Evolutionary conservation across 129 eudicot species (phyloP), one percentile per base, ranked within the genome.

Genomic region (Chrysanthemum makinoi): DNA sequence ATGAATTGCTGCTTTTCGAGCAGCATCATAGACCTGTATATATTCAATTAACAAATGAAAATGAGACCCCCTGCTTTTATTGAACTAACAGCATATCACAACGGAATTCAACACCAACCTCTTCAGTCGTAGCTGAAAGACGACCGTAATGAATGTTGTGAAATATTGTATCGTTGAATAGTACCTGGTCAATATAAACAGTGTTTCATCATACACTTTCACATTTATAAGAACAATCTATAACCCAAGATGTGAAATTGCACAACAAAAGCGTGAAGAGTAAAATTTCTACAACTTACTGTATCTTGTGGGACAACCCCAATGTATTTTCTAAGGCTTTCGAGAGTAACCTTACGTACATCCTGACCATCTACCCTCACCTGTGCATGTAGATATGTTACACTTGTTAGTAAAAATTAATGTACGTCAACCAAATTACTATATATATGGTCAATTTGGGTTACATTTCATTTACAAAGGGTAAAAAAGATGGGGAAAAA

Each of bases 271-370:
- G 11, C 0, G 35, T 2, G 4, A 68, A 20, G 6, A 44, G 14
- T 35, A 3, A 48, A 28, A 10, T 44, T 58, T 53, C 51, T 62
- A 6, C 18, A 81, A 82, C 83, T 85, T 80, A 89, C 98, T 13
- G 98, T 94, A 75, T 94, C 98, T 68, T 94, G 98, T 8, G 98
- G 98, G 75, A 94, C 98, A 56, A 94, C 96, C 39, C 98, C 98
- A 54, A 89, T 87, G 33, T 81, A 79, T 79, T 89, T 85, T 6
- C 98, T 84, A 57, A 94, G 95, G 79, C 95, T 89, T 72, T 83
- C 95, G 19, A 89, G 89, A 11, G 96, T 94, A 49, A 94, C 95
- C 17, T 80, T 63, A 5, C 86, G 82, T 71, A 87, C 75, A 79
- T 89, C 92, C 82, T 89, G 98, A 65, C 93, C 98, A 81, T 94